A percentile compares a stretch with the other conserved stretches of the same genome.
These are phyloP conservation scores for Immersiella caudata DNA, from an alignment of 495 filamentous ascomycete genomes.

Conservation along the genomic window DNA sequence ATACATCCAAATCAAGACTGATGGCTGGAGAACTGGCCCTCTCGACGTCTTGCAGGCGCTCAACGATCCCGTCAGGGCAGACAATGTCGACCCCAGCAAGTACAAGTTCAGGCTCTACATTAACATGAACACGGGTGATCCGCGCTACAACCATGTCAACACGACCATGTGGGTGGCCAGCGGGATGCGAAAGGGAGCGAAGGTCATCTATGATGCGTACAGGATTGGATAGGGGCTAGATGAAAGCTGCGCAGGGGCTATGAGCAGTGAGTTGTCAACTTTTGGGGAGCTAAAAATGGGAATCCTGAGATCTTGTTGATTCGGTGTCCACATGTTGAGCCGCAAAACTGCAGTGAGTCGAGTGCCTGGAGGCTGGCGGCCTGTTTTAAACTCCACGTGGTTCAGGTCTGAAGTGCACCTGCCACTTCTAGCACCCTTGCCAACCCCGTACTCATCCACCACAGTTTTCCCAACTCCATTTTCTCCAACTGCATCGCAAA, in stretches of 20 bases:
- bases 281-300: not conserved
- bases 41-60: slow-evolving; percentile 15
- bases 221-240: not conserved
- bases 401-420: too few relatives aligned
- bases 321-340: too few relatives aligned
- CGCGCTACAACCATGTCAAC: slow-evolving; percentile 15
- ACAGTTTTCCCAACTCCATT: too few relatives aligned
- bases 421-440: too few relatives aligned
- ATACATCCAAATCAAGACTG: slow-evolving; percentile 22
- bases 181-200: slow-evolving; percentile 17
- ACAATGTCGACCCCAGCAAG: slow-evolving; percentile 11
- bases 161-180: slow-evolving; percentile 19
- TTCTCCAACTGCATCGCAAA: too few relatives aligned
- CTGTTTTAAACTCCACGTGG: too few relatives aligned
- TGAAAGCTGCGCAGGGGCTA: not conserved
- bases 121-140: slow-evolving; percentile 17
- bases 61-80: slow-evolving; percentile 13
- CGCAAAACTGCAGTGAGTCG: too few relatives aligned
- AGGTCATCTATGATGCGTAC: slow-evolving; percentile 18
- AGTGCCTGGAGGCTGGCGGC: too few relatives aligned
- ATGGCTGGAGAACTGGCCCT: slow-evolving; percentile 18
- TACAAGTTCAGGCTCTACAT: slow-evolving; percentile 20
- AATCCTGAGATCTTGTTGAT: too few relatives aligned
- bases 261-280: not conserved
- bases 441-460: too few relatives aligned